Conservation (phyloP, 1,284 basidiomycete genomes). For the Tremellales sp. region DNA sequence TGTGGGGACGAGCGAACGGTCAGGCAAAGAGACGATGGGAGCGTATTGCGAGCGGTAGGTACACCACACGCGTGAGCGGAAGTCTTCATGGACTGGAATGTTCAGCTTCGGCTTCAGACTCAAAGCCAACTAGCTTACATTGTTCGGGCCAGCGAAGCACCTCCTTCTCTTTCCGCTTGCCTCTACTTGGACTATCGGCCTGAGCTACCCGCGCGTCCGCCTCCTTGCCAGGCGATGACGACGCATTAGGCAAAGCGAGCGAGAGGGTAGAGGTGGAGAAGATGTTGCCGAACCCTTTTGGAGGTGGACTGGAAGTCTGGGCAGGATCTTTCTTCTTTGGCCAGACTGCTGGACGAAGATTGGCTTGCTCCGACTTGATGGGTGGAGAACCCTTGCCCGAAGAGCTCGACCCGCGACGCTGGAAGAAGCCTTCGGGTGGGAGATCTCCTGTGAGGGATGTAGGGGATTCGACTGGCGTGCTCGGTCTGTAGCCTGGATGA, state of each 20-base stretch:
- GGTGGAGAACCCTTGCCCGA: conserved; percentile 53
- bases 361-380: conserved; percentile 14
- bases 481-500: conserved; percentile 55
- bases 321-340: conserved; percentile 18
- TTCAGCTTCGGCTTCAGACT: not conserved
- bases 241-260: conserved; percentile 21
- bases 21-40: conserved; percentile 63
- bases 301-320: conserved; percentile 14
- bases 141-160: conserved; percentile 43
- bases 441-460: conserved; percentile 7
- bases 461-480: conserved; percentile 27
- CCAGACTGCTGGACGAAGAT: conserved; percentile 31
- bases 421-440: conserved; percentile 6
- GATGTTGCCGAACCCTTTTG: conserved; percentile 41
- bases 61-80: conserved; percentile 79
- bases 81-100: conserved; percentile 80
- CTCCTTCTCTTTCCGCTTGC: conserved; percentile 38
- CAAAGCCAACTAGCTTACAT: conserved; percentile 32
- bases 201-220: not conserved
- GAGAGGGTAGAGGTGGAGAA: conserved; percentile 34
- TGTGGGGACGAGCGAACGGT: conserved; percentile 32
- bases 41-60: conserved; percentile 88
- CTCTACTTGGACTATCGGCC: conserved; percentile 28
- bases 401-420: conserved; percentile 49
- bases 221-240: conserved; percentile 23